phyloP scores from a whole-genome alignment of 768 basidiomycete species.

The Mycena haematopus region DNA sequence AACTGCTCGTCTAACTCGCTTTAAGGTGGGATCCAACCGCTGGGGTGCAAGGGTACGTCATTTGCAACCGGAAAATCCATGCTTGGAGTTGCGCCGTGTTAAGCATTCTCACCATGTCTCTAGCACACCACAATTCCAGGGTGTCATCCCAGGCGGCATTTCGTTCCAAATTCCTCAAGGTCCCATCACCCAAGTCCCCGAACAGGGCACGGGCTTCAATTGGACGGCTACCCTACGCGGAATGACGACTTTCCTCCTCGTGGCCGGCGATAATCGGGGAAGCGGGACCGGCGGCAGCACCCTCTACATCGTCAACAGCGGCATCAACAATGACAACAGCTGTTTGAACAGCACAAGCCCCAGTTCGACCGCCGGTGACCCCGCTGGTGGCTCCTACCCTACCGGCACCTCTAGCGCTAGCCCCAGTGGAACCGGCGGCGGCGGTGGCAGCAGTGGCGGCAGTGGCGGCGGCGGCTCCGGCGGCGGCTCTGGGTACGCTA shows the following conservation, averaged over 20 bases:
- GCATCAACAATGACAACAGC: slow-evolving; percentile 52
- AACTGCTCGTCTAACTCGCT: slow-evolving; percentile 22
- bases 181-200: slow-evolving; percentile 47
- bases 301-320: slow-evolving; percentile 59
- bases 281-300: slow-evolving; percentile 73
- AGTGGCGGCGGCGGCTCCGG: not conserved
- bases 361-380: slow-evolving; percentile 76
- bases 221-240: slow-evolving; percentile 72
- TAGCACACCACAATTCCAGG: slow-evolving; percentile 68
- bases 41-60: slow-evolving; percentile 24
- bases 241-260: slow-evolving; percentile 69
- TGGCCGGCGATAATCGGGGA: slow-evolving; percentile 72
- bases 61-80: not conserved
- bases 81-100: not conserved
- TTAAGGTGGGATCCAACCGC: slow-evolving; percentile 20
- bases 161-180: slow-evolving; percentile 70
- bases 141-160: slow-evolving; percentile 81
- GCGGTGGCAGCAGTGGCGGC: not conserved
- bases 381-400: slow-evolving; percentile 76
- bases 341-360: slow-evolving; percentile 70
- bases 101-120: not conserved
- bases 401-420: slow-evolving; percentile 46
- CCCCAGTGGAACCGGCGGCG: not conserved
- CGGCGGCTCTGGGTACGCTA: slow-evolving; percentile 35
- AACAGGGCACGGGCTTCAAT: slow-evolving; percentile 65